Conservation (phyloP, 768 basidiomycete genomes). For the Boletus eberwhitei region DNA sequence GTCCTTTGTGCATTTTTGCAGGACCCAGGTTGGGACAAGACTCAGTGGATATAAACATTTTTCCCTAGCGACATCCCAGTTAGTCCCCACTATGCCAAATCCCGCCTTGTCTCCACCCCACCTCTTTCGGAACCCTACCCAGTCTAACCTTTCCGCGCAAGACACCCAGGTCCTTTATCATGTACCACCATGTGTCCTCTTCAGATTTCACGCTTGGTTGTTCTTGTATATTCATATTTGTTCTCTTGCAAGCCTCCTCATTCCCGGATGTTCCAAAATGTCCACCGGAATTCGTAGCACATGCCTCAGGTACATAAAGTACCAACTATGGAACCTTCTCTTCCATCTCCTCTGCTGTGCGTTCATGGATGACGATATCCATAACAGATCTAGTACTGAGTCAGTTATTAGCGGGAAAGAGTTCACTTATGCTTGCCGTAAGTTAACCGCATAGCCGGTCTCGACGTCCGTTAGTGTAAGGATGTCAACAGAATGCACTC, state of each 20-base stretch:
- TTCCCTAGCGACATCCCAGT: not conserved
- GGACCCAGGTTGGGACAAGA: constrained; percentile 88
- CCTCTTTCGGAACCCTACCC: not conserved
- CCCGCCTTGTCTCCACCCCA: not conserved
- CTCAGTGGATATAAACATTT: constrained; percentile 64
- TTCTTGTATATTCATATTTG: constrained; percentile 25
- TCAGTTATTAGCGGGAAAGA: not conserved
- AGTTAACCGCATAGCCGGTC: constrained; percentile 65
- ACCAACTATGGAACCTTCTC: constrained; percentile 9
- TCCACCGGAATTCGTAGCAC: constrained; percentile 1
- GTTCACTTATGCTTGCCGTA: constrained; percentile 48
- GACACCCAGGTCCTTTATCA: constrained; percentile 6
- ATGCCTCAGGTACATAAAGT: constrained; percentile 13
- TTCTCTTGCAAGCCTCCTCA: constrained; percentile 9
- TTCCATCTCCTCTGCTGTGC: constrained; percentile 5
- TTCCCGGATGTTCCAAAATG: not conserved
- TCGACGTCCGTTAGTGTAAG: constrained; percentile 75
- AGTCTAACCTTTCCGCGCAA: constrained; percentile 2
- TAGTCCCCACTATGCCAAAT: not conserved
- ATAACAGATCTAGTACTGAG: constrained; percentile 57
- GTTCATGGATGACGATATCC: constrained; percentile 71
- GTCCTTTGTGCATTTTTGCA: constrained; percentile 95
- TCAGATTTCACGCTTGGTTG: constrained; percentile 6
- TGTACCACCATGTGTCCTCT: constrained; percentile 21
- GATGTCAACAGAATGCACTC: constrained; percentile 72